Base-by-base conservation (phyloP, 2,329 filamentous ascomycete species). In the Fusarium albidum region DNA sequence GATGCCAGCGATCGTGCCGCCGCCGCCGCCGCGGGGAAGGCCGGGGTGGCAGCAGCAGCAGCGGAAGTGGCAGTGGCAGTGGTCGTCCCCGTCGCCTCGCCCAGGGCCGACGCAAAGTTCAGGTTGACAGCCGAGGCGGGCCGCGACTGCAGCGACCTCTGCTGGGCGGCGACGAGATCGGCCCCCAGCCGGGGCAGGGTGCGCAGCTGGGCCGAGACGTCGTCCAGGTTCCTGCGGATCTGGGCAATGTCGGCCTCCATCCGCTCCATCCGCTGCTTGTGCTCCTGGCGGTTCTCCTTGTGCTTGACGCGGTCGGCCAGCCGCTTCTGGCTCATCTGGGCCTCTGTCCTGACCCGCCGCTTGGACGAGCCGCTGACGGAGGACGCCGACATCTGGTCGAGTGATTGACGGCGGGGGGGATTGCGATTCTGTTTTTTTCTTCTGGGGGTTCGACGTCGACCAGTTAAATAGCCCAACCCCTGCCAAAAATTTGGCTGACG, bases 261-360 rank as follows among this genome's bases (percentile, higher is more conserved):
- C 7, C 62, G 56, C 32, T 68, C 64, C 49, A 68, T 60, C 1
- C 66, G 58, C 1, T 43, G 29, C 42, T 68, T 68, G 47, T 60
- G 65, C 45, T 68, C 63, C 21, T 62, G 61, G 0, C 66, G 55
- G 39, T 68, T 68, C 37, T 60, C 52, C 13, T 56, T 62, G 42
- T 68, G 66, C 33, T 68, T 68, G 41, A 66, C 35, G 38, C 57
- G 59, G 29, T 68, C 66, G 9, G 57, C 56, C 14, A 55, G 50
- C n/a, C 65, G 52, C 46, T 68, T 68, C 37, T 66, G 66, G 54
- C 49, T 63, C 49, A 68, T 53, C 27, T 68, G 65, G 38, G 58
- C 63, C 15, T 68, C 65, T 34, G 57, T 68, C 40, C 65, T 61
- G 28, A 61, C 49, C 39, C 61, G 51, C 33, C 55, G 52, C 37